A percentile compares a stretch with the other conserved stretches of the same genome.
These are phyloP conservation scores for Penstemon barbatus DNA, from an alignment of 257 asterid species.

Conservation along the genomic window DNA sequence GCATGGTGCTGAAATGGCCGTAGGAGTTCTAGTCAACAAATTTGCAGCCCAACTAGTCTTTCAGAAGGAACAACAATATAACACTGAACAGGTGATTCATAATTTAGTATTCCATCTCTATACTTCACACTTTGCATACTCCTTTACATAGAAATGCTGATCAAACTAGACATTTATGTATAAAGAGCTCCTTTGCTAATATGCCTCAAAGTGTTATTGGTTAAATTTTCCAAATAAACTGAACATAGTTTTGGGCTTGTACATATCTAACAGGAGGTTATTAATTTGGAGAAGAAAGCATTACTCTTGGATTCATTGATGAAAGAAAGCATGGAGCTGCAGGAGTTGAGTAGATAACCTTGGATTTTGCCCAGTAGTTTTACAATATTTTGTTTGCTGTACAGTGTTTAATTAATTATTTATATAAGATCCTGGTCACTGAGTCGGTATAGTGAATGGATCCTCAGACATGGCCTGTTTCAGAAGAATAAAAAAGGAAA, in stretches of 20 bases:
- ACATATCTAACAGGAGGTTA: slow-evolving; percentile 22
- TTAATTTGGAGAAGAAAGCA: slow-evolving; percentile 50
- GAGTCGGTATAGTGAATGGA: slow-evolving; percentile 1
- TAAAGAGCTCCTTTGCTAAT: neutral
- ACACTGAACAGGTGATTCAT: slow-evolving; percentile 47
- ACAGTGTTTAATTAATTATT: neutral
- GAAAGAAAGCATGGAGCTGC: slow-evolving; percentile 62
- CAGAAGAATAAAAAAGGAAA: neutral
- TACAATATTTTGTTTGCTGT: slow-evolving; percentile 5
- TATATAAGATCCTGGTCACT: neutral
- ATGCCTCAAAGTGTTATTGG: no score
- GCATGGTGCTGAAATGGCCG: slow-evolving; percentile 35
- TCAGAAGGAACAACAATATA: slow-evolving; percentile 48
- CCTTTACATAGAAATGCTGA: no score
- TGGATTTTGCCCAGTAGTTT: slow-evolving; percentile 24
- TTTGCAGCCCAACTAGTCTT: slow-evolving; percentile 40
- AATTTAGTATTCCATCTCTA: slow-evolving; percentile 33
- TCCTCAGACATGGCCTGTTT: neutral
- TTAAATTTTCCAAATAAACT: no score
- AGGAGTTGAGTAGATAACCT: slow-evolving; percentile 85
- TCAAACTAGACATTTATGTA: no score
- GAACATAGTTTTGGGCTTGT: no score
- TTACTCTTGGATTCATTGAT: slow-evolving; percentile 52
- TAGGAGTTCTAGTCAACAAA: slow-evolving; percentile 39
- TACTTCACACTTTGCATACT: neutral